These are phyloP conservation scores for Podaxis rugospora DNA, from an alignment of 768 basidiomycete species.

Conservation along the genomic window DNA sequence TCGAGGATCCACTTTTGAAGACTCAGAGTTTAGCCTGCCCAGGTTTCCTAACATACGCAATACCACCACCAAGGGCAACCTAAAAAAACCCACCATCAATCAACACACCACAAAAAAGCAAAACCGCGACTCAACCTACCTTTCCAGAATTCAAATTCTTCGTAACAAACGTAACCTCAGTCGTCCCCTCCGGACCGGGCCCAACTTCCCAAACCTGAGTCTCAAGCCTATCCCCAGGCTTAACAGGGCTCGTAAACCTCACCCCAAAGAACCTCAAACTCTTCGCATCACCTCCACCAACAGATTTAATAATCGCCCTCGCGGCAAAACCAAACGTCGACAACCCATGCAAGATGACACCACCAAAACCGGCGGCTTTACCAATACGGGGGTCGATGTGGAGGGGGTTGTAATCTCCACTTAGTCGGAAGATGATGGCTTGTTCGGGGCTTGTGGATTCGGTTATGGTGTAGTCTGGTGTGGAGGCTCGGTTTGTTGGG, in stretches of 20 bases:
- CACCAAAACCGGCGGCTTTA: constrained; percentile 72
- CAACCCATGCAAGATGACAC: constrained; percentile 81
- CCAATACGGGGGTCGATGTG: constrained; percentile 78
- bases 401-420: constrained; percentile 76
- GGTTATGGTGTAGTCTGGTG: constrained; percentile 52
- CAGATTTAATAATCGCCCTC: constrained; percentile 62
- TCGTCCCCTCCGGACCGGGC: constrained; percentile 52
- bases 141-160: constrained; percentile 59
- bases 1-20: too few relatives aligned
- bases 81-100: not conserved
- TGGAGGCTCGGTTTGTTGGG: constrained; percentile 50
- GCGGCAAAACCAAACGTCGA: constrained; percentile 81
- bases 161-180: constrained; percentile 59
- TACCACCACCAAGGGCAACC: constrained; percentile 52
- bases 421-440: constrained; percentile 67
- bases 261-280: constrained; percentile 66
- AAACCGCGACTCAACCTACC: constrained; percentile 18
- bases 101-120: not conserved
- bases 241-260: constrained; percentile 80
- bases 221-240: constrained; percentile 78
- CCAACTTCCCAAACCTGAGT: constrained; percentile 79
- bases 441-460: constrained; percentile 65
- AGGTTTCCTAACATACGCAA: constrained; percentile 58
- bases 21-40: constrained; percentile 23
- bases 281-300: constrained; percentile 56